Conservation (phyloP, 805 yeast genomes). For the Vanderwaltozyma tropicalis region DNA sequence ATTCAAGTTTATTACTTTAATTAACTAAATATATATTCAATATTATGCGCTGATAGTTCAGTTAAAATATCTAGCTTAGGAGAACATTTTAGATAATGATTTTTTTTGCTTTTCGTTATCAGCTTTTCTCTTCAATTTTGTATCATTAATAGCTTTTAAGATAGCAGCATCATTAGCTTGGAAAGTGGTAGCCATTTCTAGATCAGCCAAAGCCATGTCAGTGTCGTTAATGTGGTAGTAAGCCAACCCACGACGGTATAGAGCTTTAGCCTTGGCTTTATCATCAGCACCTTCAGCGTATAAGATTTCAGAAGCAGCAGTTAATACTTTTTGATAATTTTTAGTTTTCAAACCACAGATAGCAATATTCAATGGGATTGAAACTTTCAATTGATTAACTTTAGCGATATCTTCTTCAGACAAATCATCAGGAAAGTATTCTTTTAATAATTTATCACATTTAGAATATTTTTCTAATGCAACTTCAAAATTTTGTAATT, state of each 20-base stretch:
- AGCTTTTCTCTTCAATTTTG: constrained; percentile 41
- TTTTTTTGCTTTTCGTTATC: constrained; percentile 60
- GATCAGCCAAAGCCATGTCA: constrained; percentile 56
- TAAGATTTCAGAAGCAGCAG: constrained; percentile 56
- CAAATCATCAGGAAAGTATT: constrained; percentile 52
- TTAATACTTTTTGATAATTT: constrained; percentile 42
- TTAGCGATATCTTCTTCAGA: constrained; percentile 41
- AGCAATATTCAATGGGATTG: constrained; percentile 63
- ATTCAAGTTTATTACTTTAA: too few species aligned
- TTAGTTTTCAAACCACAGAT: constrained; percentile 59
- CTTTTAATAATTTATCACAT: constrained; percentile 58
- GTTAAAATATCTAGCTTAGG: not conserved
- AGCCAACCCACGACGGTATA: constrained; percentile 78
- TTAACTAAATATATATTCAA: too few species aligned
- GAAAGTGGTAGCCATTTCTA: constrained; percentile 51
- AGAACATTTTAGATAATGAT: constrained; percentile 62
- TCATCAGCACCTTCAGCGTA: constrained; percentile 49
- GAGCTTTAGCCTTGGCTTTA: constrained; percentile 71
- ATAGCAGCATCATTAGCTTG: constrained; percentile 71
- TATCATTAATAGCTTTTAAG: constrained; percentile 49
- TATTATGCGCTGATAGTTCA: too few species aligned
- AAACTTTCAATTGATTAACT: constrained; percentile 45
- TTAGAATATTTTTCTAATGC: constrained; percentile 65
- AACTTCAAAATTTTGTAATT: constrained; percentile 44
- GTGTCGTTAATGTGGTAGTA: constrained; percentile 51